Base-by-base conservation (phyloP, 2,329 filamentous ascomycete species). In the Didymella lethalis region DNA sequence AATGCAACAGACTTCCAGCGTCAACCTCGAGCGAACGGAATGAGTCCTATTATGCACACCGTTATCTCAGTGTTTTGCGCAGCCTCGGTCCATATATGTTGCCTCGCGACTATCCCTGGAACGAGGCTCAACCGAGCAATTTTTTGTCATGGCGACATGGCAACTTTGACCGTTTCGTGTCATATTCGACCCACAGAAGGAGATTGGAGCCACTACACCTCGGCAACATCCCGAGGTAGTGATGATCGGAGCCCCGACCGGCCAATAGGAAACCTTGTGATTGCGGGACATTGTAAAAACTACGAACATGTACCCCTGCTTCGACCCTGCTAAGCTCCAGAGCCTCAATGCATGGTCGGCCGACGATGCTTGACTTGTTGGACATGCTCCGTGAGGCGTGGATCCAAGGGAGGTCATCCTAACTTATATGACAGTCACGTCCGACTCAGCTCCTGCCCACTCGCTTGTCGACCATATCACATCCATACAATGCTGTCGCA, bases 401-500 rank as follows among this genome's bases (percentile, higher is more conserved):
- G 43, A 54, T 16, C 31, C 50, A 29, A 31, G 40, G 41, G 16
- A 48, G 38, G 40, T 36, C 50, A 50, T 36, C 7, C 40, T 46
- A 41, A 51, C 46, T 50, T 59, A 59, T 59, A 59, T 54, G 57
- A 28, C 47, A 59, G 51, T 38, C 43, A 6, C 31, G 41, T 62
- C 51, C 55, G 41, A 45, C 48, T 47, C 31, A 10, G 18, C 52
- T 53, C 40, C 32, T 23, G 38, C 12, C 41, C 32, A 55, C 58
- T 54, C 47, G 43, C 40, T 44, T 43, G 41, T 51, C 31, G 41
- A 51, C 18, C 41, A 57, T 26, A 46, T 32, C 49, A 54, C 31
- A 48, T 48, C 32, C 48, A 49, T 20, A 57, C 29, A 41, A 67
- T 67, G 65, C 28, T 58, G 29, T 63, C 65, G 31, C 65, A 67